These are phyloP conservation scores for Colletotrichum graminicola DNA, from an alignment of 2,329 filamentous ascomycete genomes.

Conservation along the genomic window DNA sequence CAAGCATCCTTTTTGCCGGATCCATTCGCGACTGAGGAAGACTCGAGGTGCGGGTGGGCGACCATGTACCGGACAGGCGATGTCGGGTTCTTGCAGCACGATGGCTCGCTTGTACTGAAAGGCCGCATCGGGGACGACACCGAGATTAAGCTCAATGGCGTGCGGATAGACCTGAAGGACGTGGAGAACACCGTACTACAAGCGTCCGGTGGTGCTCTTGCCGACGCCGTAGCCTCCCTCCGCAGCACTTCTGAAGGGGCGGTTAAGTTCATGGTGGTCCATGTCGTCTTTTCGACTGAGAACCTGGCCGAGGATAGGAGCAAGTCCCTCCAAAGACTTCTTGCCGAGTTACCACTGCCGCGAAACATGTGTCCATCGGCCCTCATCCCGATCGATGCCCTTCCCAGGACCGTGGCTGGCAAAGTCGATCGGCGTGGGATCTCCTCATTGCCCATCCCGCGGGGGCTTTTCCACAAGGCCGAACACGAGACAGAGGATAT, in stretches of 20 bases:
- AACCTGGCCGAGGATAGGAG: conserved; percentile 2
- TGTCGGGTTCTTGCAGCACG: not conserved
- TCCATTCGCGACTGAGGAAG: not conserved
- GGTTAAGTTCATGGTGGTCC: conserved; percentile 47
- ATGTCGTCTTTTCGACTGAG: conserved; percentile 43
- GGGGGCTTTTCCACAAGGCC: not conserved
- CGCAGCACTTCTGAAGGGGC: conserved; percentile 28
- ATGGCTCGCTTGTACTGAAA: conserved; percentile 39
- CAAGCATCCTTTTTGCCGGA: not conserved
- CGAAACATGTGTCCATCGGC: conserved; percentile 52
- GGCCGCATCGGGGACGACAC: conserved; percentile 57
- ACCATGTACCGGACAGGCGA: conserved; percentile 15
- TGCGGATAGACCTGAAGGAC: conserved; percentile 61
- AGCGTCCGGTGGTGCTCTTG: conserved; percentile 39
- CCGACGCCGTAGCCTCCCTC: conserved; percentile 45
- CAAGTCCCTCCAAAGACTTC: conserved; percentile 41
- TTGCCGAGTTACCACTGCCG: conserved; percentile 45
- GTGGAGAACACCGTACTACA: conserved; percentile 46
- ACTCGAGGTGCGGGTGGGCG: not conserved
- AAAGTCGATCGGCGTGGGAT: conserved; percentile 42
- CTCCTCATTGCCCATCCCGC: conserved; percentile 44
- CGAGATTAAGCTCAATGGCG: conserved; percentile 59
- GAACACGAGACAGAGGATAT: not conserved
- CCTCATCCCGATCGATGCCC: conserved; percentile 44
- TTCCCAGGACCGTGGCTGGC: conserved; percentile 8